Conservation (phyloP, 2,329 filamentous ascomycete species). For the Sporothrix phasma region DNA sequence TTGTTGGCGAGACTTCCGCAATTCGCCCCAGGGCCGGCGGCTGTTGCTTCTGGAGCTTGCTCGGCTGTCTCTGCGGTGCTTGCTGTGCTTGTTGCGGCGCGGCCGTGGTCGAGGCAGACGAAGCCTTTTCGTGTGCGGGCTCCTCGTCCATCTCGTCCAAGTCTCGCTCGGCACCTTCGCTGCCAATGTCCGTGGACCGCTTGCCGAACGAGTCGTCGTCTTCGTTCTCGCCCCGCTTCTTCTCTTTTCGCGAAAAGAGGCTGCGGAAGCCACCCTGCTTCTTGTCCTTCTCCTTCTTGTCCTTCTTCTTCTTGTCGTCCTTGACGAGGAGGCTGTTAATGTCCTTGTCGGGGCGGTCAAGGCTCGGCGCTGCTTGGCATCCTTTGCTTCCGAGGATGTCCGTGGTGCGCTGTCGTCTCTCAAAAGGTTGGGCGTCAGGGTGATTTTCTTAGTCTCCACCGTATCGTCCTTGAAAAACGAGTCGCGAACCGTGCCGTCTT, state of each 20-base stretch:
- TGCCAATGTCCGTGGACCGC: conserved; percentile 46
- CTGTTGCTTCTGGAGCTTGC: conserved; percentile 62
- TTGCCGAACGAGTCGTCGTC: conserved; percentile 54
- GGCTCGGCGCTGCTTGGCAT: conserved; percentile 50
- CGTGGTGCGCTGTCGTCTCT: conserved; percentile 60
- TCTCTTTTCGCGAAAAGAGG: conserved; percentile 54
- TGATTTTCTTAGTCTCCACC: conserved; percentile 94
- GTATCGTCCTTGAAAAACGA: conserved; percentile 97
- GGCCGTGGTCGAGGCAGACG: conserved; percentile 62
- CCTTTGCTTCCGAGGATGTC: conserved; percentile 47
- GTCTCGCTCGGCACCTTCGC: conserved; percentile 32
- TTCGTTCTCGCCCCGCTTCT: conserved; percentile 46
- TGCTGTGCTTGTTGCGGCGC: conserved; percentile 23
- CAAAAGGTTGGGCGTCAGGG: conserved; percentile 82
- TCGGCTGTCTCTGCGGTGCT: conserved; percentile 44
- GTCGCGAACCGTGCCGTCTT: conserved; percentile 80
- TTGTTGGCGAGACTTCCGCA: conserved; percentile 30
- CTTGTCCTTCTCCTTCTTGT: conserved; percentile 60
- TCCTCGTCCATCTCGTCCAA: conserved; percentile 35
- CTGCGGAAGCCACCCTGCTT: conserved; percentile 47
- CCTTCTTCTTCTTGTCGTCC: conserved; percentile 68
- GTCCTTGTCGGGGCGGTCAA: conserved; percentile 65
- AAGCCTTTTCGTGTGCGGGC: conserved; percentile 36
- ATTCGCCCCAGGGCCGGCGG: conserved; percentile 32
- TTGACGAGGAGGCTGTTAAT: conserved; percentile 33